A percentile compares a stretch with the other conserved stretches of the same genome.
Evolutionary conservation across 345 rosid genomes (phyloP).

Genomic region (Camelina hispida): DNA sequence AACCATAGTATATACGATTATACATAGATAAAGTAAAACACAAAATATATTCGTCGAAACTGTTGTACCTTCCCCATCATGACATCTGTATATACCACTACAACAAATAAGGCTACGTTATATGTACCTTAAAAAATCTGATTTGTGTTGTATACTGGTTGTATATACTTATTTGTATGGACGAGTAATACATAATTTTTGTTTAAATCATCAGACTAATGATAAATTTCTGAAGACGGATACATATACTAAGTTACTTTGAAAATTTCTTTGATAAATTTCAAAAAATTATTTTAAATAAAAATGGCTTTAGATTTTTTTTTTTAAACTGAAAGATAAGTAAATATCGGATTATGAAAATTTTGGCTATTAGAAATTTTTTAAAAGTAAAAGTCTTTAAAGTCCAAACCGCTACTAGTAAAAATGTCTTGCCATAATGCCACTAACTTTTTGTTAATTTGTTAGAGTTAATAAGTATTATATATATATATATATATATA

Average conservation of each 20-base stretch:
- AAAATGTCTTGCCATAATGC: not conserved
- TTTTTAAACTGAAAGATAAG: too few species aligned
- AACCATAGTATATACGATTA: not conserved
- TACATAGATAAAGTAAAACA: conserved; percentile 13
- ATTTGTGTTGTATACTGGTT: too few species aligned
- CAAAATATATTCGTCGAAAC: conserved; percentile 22
- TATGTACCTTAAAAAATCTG: not conserved
- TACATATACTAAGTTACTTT: not conserved
- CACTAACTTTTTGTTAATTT: not conserved
- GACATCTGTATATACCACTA: conserved; percentile 19
- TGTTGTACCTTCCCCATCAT: conserved; percentile 39
- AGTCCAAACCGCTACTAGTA: not conserved
- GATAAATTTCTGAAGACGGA: not conserved
- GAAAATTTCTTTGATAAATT: too few species aligned
- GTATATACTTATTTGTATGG: not conserved
- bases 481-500: not conserved
- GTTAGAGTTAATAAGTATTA: too few species aligned
- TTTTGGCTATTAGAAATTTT: too few species aligned
- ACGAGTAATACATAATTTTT: conserved; percentile 15
- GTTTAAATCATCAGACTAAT: not conserved
- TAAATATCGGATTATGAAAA: too few species aligned
- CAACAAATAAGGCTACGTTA: not conserved
- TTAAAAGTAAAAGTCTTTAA: too few species aligned
- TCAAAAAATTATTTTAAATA: not conserved
- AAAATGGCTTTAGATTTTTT: too few species aligned